Conservation (phyloP, 495 filamentous ascomycete species). For the Talaromyces wortmannii region DNA sequence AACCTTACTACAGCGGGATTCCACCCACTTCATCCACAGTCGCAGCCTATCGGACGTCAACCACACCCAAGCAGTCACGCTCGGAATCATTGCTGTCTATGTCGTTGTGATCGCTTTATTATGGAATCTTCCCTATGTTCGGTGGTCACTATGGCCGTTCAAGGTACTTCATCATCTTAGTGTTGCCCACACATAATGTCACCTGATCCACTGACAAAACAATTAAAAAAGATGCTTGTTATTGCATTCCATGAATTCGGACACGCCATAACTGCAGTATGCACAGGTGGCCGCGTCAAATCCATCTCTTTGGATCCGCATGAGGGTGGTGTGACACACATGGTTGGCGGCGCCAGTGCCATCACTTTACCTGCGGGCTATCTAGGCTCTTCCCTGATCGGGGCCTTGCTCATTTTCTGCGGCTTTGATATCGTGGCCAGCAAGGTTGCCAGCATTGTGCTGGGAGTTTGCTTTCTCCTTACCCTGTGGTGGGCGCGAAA, state of each 20-base stretch:
- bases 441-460: conserved; percentile 65
- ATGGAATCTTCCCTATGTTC: conserved; percentile 74
- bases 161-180: conserved; percentile 41
- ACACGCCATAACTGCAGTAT: conserved; percentile 65
- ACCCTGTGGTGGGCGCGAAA: conserved; percentile 74
- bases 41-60: conserved; percentile 55
- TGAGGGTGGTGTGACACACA: conserved; percentile 68
- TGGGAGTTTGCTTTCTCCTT: conserved; percentile 67
- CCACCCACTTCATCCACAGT: neutral
- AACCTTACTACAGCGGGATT: too few relatives aligned
- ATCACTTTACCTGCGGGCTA: conserved; percentile 74
- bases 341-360: conserved; percentile 69
- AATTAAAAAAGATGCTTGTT: conserved; percentile 58
- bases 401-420: conserved; percentile 70
- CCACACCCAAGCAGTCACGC: conserved; percentile 65
- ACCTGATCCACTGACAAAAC: conserved; percentile 1
- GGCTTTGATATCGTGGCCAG: conserved; percentile 75
- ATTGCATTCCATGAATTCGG: conserved; percentile 83
- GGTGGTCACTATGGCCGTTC: conserved; percentile 74
- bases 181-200: neutral
- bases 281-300: conserved; percentile 66
- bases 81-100: conserved; percentile 64
- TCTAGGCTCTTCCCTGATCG: conserved; percentile 67
- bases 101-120: conserved; percentile 67
- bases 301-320: conserved; percentile 65